These are phyloP conservation scores for Fistulifera pelliculosa DNA, from an alignment of 108 stramenopile genomes.

Conservation along the genomic window DNA sequence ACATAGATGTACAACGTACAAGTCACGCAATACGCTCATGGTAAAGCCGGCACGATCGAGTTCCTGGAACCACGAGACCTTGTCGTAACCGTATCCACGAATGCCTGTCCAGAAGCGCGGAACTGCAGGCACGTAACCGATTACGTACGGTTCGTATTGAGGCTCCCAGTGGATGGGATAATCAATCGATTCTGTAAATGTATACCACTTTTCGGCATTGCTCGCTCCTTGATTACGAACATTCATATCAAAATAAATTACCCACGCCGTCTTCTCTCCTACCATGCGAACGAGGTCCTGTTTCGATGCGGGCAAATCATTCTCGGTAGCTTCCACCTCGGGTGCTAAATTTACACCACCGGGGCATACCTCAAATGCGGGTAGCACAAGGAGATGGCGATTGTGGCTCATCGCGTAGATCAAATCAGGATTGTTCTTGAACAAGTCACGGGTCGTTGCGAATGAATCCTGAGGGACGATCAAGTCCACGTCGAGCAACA, in stretches of 20 bases:
- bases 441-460: not conserved
- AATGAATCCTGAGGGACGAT: slow-evolving; percentile 5
- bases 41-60: slow-evolving; percentile 13
- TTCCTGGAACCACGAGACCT: slow-evolving; percentile 13
- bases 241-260: not conserved
- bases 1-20: slow-evolving; percentile 16
- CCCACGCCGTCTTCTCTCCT: slow-evolving; percentile 1
- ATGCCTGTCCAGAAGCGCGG: slow-evolving; percentile 20
- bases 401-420: not conserved
- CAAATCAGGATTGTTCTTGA: slow-evolving; percentile 1
- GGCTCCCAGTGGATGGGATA: slow-evolving; percentile 10
- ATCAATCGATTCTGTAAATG: not conserved
- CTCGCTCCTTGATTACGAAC: not conserved
- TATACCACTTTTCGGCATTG: not conserved
- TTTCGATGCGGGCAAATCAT: too few species aligned
- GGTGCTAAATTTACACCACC: not conserved
- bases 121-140: slow-evolving; percentile 17
- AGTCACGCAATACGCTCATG: slow-evolving; percentile 12
- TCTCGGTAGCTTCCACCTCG: too few species aligned
- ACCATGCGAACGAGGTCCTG: slow-evolving; percentile 8
- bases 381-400: slow-evolving; percentile 8
- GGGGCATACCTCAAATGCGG: slow-evolving; percentile 12
- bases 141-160: slow-evolving; percentile 27
- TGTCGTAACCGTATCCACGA: slow-evolving; percentile 15
- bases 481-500: slow-evolving; percentile 26